Evolutionary conservation across 2,329 filamentous ascomycete genomes (phyloP), one percentile per base, ranked within the genome.

Genomic region (Rhexocercosporidium sp.): DNA sequence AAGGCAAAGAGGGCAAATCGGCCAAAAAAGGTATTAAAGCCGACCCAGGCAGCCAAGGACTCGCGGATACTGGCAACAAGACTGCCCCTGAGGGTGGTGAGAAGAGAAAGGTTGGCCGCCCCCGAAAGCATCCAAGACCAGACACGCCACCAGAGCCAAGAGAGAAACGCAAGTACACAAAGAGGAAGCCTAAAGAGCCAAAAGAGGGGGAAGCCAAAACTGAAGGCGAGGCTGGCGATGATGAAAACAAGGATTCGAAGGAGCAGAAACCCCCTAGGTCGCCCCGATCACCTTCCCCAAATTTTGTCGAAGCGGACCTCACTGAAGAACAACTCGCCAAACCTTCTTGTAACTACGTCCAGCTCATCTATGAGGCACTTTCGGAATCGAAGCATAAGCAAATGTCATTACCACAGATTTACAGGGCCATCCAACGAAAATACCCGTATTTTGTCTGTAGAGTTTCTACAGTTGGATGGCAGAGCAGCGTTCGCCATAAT

Each of bases 321-420:
- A 92, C 90, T 1, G 88, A 90, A 41, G 92, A 94, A 74, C 90
- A 94, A 78, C 82, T 94, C 60, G 87, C 88, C 66, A 92, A 92
- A 78, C 86, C 86, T 1, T 78, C 79, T 0, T 79, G 81, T n/a
- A 88, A 86, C 47, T 88, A 88, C 73, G 83, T 88, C 12, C 81
- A 83, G 18, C 81, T 88, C 49, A 85, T 88, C 60, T 83, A 86
- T 69, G 85, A 88, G 68, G 84, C 85, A 16, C 82, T 89, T 18
- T 80, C 80, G 0, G 81, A 82, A 11, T 83, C 84, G 7, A 75
- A 79, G 37, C 81, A 77, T 34, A 82, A 82, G 6, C 79, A 82
- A 64, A 83, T 88, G 77, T 86, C 86, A 63, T 78, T 89, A 16
- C 85, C 87, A 65, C 84, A 87, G 67, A 88, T 89, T 60, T 89